Evolutionary conservation across 768 basidiomycete species (phyloP).

Genomic region (Amanita polypyramis): DNA sequence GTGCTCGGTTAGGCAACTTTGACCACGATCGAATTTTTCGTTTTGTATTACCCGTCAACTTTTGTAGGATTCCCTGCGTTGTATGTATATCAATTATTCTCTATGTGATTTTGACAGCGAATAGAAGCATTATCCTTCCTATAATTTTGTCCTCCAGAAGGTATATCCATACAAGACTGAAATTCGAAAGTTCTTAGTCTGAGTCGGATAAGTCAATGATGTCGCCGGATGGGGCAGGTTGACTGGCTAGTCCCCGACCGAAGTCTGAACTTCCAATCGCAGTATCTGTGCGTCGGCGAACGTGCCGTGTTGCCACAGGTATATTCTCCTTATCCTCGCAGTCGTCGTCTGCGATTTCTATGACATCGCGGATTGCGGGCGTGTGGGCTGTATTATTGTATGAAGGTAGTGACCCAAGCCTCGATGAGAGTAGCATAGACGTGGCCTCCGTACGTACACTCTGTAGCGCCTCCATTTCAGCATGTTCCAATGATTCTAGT

Average conservation of each 20-base stretch:
- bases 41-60: slow-evolving; percentile 7
- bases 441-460: not conserved
- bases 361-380: not conserved
- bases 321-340: slow-evolving; percentile 8
- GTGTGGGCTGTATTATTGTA: not conserved
- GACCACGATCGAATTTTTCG: not conserved
- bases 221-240: slow-evolving; percentile 20
- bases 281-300: slow-evolving; percentile 3
- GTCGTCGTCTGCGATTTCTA: slow-evolving; percentile 9
- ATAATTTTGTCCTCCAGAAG: not conserved
- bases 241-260: not conserved
- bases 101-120: slow-evolving; percentile 6
- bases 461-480: slow-evolving; percentile 18
- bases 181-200: slow-evolving; percentile 16
- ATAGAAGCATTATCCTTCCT: slow-evolving; percentile 5
- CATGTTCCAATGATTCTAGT: slow-evolving; percentile 26
- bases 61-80: slow-evolving; percentile 3
- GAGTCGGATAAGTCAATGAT: slow-evolving; percentile 54
- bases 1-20: slow-evolving; percentile 48
- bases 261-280: not conserved
- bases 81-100: slow-evolving; percentile 11
- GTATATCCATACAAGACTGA: slow-evolving; percentile 3
- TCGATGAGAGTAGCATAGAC: not conserved
- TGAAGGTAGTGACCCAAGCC: not conserved
- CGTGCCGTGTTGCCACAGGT: slow-evolving; percentile 7